Percentiles rank a stretch among this genome's conserved stretches.
Conservation (phyloP, 768 basidiomycete species). For the Boletales sp. region DNA sequence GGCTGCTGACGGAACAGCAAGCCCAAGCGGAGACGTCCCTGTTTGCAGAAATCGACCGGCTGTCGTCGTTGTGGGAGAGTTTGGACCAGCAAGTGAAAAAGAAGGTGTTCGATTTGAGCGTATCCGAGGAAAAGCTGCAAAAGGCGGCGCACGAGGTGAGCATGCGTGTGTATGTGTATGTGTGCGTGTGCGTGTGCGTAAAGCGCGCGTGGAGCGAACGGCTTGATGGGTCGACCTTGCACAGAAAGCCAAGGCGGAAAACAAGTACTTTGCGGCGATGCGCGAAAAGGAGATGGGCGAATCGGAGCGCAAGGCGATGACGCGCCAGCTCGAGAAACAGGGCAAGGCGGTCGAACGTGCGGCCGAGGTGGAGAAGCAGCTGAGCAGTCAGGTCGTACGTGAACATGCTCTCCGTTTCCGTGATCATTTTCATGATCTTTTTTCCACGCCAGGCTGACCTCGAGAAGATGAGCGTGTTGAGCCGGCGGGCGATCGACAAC, state of each 20-base stretch:
- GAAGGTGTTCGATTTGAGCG: slow-evolving; percentile 80
- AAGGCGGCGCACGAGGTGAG: slow-evolving; percentile 66
- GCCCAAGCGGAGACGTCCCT: slow-evolving; percentile 68
- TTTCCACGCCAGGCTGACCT: slow-evolving; percentile 31
- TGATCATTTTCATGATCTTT: not conserved
- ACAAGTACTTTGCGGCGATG: slow-evolving; percentile 90
- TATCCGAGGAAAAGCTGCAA: slow-evolving; percentile 67
- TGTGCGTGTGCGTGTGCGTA: no score
- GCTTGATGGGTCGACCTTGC: not conserved
- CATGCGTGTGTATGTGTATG: no score
- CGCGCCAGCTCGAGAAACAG: slow-evolving; percentile 56
- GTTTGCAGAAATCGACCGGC: slow-evolving; percentile 79
- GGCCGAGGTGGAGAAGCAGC: slow-evolving; percentile 57
- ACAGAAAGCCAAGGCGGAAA: slow-evolving; percentile 94
- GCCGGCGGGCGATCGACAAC: slow-evolving; percentile 29
- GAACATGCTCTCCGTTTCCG: not conserved
- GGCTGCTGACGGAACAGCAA: slow-evolving; percentile 61
- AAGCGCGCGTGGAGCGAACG: no score
- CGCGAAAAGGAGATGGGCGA: slow-evolving; percentile 84
- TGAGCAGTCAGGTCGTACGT: slow-evolving; percentile 59
- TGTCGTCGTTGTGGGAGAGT: slow-evolving; percentile 85
- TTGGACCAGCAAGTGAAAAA: slow-evolving; percentile 77
- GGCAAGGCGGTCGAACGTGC: slow-evolving; percentile 63
- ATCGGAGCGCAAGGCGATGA: slow-evolving; percentile 63
- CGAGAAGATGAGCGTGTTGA: slow-evolving; percentile 42